phyloP scores from a whole-genome alignment of 2,329 filamentous ascomycete genomes.

The Phaeosphaeria sp. region DNA sequence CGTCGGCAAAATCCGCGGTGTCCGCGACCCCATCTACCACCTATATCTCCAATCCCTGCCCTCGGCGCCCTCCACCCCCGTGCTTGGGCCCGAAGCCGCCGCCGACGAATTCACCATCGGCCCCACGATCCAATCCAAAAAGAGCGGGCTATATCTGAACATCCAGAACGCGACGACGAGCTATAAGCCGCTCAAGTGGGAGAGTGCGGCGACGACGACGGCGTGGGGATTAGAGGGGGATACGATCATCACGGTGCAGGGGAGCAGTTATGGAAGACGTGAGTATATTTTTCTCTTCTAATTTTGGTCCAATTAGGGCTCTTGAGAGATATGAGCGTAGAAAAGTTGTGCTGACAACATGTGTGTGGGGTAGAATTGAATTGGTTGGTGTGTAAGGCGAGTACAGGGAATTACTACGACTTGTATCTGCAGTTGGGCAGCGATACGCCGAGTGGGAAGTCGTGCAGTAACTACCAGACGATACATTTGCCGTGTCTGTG shows the following conservation, averaged over 20 bases:
- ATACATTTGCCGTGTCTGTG: slow-evolving; percentile 62
- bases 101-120: slow-evolving; percentile 60
- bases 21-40: slow-evolving; percentile 59
- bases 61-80: slow-evolving; percentile 52
- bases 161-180: slow-evolving; percentile 55
- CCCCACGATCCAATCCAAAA: slow-evolving; percentile 57
- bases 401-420: slow-evolving; percentile 54
- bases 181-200: slow-evolving; percentile 61
- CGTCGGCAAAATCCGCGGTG: slow-evolving; percentile 59
- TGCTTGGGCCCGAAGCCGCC: slow-evolving; percentile 59
- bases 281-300: slow-evolving; percentile 10
- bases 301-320: background rate
- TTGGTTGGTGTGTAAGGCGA: slow-evolving; percentile 57
- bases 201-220: slow-evolving; percentile 50
- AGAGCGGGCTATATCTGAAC: slow-evolving; percentile 58
- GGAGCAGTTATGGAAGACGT: slow-evolving; percentile 54
- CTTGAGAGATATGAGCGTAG: background rate
- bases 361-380: slow-evolving; percentile 51
- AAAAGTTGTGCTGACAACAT: background rate
- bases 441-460: slow-evolving; percentile 56
- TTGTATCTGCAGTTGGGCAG: slow-evolving; percentile 62
- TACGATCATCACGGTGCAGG: slow-evolving; percentile 56
- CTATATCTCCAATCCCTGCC: slow-evolving; percentile 59
- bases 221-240: slow-evolving; percentile 59
- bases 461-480: slow-evolving; percentile 63